phyloP scores from a whole-genome alignment of 2,329 filamentous ascomycete genomes.

The Calonectria hongkongensis region DNA sequence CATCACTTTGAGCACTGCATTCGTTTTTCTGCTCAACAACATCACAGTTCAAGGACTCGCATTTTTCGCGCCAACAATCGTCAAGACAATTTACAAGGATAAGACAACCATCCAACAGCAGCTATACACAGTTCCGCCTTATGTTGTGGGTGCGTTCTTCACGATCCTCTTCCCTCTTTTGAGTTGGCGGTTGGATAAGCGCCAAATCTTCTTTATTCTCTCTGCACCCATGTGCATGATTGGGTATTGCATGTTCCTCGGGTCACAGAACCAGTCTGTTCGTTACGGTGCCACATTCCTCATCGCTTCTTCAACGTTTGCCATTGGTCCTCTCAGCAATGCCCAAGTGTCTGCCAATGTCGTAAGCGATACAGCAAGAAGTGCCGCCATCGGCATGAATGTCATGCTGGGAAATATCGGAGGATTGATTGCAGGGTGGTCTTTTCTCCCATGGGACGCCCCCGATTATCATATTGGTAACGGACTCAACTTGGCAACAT shows the following conservation, averaged over 20 bases:
- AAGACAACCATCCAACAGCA: conserved; percentile 75
- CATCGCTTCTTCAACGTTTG: conserved; percentile 78
- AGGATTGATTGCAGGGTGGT: conserved; percentile 78
- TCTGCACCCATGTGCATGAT: conserved; percentile 78
- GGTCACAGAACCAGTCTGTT: conserved; percentile 67
- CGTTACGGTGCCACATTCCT: conserved; percentile 83
- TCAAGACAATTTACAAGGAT: conserved; percentile 78
- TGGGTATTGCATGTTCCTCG: conserved; percentile 83
- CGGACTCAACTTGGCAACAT: conserved; percentile 78
- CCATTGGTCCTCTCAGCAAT: conserved; percentile 79
- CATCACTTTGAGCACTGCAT: conserved; percentile 22
- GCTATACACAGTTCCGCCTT: conserved; percentile 81
- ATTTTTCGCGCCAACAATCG: conserved; percentile 83
- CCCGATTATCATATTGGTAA: conserved; percentile 82
- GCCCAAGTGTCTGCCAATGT: conserved; percentile 82
- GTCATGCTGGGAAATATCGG: conserved; percentile 83
- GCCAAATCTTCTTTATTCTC: conserved; percentile 76
- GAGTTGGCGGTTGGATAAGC: conserved; percentile 75
- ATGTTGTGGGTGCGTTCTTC: conserved; percentile 80
- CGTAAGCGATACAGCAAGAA: conserved; percentile 81
- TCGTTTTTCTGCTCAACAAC: conserved; percentile 32
- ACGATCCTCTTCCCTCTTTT: conserved; percentile 76
- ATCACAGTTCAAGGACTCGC: conserved; percentile 82
- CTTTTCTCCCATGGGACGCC: conserved; percentile 75
- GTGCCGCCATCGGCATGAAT: conserved; percentile 78